Evolutionary conservation across 2,329 filamentous ascomycete species (phyloP).

Genomic region (Coleophoma cylindrospora): DNA sequence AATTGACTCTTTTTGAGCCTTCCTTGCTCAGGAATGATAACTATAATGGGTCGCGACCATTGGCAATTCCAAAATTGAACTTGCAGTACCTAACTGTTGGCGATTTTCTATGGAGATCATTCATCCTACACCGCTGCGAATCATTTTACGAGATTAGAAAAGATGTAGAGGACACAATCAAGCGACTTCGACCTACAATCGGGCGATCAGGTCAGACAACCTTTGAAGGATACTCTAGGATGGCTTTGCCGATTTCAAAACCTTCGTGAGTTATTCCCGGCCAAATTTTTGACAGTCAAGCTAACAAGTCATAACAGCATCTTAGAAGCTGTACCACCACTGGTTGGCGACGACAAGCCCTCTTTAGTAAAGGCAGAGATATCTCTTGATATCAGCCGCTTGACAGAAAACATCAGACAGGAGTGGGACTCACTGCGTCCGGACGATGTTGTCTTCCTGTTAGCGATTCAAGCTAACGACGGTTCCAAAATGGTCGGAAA

Average conservation of each 20-base stretch:
- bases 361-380: constrained; percentile 84
- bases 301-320: constrained; percentile 42
- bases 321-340: constrained; percentile 76
- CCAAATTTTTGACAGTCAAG: constrained; percentile 8
- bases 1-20: constrained; percentile 73
- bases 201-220: constrained; percentile 59
- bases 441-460: constrained; percentile 85
- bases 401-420: constrained; percentile 69
- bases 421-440: constrained; percentile 89
- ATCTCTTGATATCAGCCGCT: constrained; percentile 71
- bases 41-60: constrained; percentile 80
- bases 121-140: constrained; percentile 84
- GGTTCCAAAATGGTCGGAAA: constrained; percentile 46
- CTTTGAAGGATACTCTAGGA: constrained; percentile 83
- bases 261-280: constrained; percentile 46
- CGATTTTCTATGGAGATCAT: constrained; percentile 94
- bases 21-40: constrained; percentile 74
- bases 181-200: constrained; percentile 68
- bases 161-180: constrained; percentile 79
- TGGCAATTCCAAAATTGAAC: constrained; percentile 91
- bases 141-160: constrained; percentile 91
- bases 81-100: constrained; percentile 92
- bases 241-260: constrained; percentile 84
- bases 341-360: constrained; percentile 79
- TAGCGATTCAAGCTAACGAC: constrained; percentile 64